Evolutionary conservation across 352 stramenopile species (phyloP), one percentile per base, ranked within the genome.

Genomic region (Globisporangium sylvaticum): DNA sequence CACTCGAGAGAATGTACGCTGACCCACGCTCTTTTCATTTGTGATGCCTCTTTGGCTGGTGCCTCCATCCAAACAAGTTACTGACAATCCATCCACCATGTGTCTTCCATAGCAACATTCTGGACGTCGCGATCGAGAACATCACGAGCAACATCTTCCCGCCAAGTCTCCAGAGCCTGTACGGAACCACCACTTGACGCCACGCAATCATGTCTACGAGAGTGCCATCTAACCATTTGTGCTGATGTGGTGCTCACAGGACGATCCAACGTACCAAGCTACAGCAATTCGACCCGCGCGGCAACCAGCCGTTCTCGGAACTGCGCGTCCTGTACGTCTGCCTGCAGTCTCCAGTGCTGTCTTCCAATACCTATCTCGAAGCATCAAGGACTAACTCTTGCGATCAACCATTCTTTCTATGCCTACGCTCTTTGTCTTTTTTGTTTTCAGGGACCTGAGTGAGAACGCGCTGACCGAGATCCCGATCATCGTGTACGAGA

Each of bases 91-190:
- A 22, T 44, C 3, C 37, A 44, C 18, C 37, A 4, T 59, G n/a
- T 14, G 27, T 2, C 46, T 34, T 9, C 10, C 2, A 48, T 42
- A 87, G 76, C 64, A 75, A 74, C 4, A 88, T 92, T 60, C 71
- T 81, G 39, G 81, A 92, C 64, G 73, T 92, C 58, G 68, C 58
- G 27, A 70, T 91, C n/a, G 74, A 71, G 8, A 84, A 87, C 65
- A 85, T 92, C 62, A 77, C 79, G 24, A 80, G 54, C 37, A 88
- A 91, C 55, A 83, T 91, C 39, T 91, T 92, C 56, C 84, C 84
- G 0, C 58, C 76, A 12, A 81, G 68, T 52, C 77, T 92, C 27
- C 58, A 77, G 32, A 84, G 70, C 42, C 68, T 92, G 84, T 91
- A 75, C 62, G 84, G 22, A 34, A 3, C 27, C 20, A 10, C 42